phyloP scores from a whole-genome alignment of 805 yeast genomes.

The Cyberlindnera japonica region DNA sequence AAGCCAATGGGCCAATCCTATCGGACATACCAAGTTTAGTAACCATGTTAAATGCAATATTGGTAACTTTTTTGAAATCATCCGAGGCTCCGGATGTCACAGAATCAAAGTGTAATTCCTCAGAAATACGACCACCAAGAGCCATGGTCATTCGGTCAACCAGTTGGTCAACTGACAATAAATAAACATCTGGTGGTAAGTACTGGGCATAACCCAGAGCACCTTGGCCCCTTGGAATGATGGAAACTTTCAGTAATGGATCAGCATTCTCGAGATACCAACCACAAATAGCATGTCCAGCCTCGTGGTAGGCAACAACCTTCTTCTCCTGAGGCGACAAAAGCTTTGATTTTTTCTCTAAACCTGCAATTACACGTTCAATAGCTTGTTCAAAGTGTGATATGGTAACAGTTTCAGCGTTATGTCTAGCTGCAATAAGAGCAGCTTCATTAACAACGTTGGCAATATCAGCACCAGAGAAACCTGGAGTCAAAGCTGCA shows the following conservation, averaged over 20 bases:
- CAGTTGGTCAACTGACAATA: slow-evolving; percentile 73
- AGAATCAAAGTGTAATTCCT: slow-evolving; percentile 86
- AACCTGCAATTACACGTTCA: slow-evolving; percentile 95
- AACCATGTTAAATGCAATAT: slow-evolving; percentile 92
- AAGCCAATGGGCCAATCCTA: slow-evolving; percentile 72
- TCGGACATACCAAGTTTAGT: slow-evolving; percentile 87
- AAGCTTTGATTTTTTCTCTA: slow-evolving; percentile 84
- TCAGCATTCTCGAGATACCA: slow-evolving; percentile 92
- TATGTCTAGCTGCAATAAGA: slow-evolving; percentile 86
- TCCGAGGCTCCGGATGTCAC: slow-evolving; percentile 96
- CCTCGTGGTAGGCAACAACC: slow-evolving; percentile 96
- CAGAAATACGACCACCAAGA: slow-evolving; percentile 94
- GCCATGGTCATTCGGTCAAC: slow-evolving; percentile 94
- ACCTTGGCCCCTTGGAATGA: slow-evolving; percentile 95
- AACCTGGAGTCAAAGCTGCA: slow-evolving; percentile 96
- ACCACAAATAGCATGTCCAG: slow-evolving; percentile 98
- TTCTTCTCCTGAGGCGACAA: slow-evolving; percentile 82
- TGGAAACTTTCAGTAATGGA: slow-evolving; percentile 91
- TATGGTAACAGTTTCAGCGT: slow-evolving; percentile 64
- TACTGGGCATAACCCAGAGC: slow-evolving; percentile 98
- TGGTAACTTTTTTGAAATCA: slow-evolving; percentile 93
- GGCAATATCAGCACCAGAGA: slow-evolving; percentile 97
- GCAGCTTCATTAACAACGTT: slow-evolving; percentile 98
- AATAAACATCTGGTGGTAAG: slow-evolving; percentile 86
- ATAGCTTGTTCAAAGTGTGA: slow-evolving; percentile 92